phyloP scores from a whole-genome alignment of 805 yeast genomes.

The Brettanomyces sp. region DNA sequence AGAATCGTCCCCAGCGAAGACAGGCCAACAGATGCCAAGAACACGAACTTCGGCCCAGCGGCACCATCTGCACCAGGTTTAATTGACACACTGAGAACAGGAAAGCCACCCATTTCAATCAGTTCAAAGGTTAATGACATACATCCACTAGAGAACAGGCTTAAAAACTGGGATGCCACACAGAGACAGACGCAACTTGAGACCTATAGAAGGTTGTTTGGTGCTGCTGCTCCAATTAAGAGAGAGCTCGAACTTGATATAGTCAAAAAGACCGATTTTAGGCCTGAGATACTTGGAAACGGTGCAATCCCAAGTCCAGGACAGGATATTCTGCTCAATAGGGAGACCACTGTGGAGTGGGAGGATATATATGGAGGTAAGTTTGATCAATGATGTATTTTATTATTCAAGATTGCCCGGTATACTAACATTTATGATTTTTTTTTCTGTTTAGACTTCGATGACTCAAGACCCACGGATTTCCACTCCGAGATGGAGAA shows the following conservation, averaged over 20 bases:
- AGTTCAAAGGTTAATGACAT: conserved; percentile 59
- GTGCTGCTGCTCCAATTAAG: conserved; percentile 89
- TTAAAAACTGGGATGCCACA: conserved; percentile 71
- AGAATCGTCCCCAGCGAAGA: conserved; percentile 47
- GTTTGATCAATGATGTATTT: conserved; percentile 7
- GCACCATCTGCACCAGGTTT: conserved; percentile 64
- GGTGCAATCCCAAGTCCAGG: conserved; percentile 28
- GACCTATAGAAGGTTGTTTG: conserved; percentile 73
- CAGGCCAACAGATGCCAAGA: conserved; percentile 37
- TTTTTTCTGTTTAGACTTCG: conserved; percentile 25
- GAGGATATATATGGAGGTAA: conserved; percentile 73
- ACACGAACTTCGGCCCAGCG: conserved; percentile 41
- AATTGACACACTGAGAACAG: conserved; percentile 58
- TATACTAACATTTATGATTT: not conserved
- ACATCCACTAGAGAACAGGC: conserved; percentile 79
- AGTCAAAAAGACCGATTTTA: conserved; percentile 59
- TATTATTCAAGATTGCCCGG: not conserved
- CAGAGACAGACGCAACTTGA: conserved; percentile 66
- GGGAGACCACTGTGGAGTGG: conserved; percentile 79
- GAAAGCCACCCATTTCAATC: conserved; percentile 52
- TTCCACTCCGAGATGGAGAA: conserved; percentile 71
- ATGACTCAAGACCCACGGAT: conserved; percentile 31
- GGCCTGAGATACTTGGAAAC: conserved; percentile 56
- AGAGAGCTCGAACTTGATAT: conserved; percentile 82
- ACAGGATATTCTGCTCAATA: conserved; percentile 68